These are phyloP conservation scores for Metschnikowia continentalis DNA, from an alignment of 805 yeast genomes.

Conservation along the genomic window DNA sequence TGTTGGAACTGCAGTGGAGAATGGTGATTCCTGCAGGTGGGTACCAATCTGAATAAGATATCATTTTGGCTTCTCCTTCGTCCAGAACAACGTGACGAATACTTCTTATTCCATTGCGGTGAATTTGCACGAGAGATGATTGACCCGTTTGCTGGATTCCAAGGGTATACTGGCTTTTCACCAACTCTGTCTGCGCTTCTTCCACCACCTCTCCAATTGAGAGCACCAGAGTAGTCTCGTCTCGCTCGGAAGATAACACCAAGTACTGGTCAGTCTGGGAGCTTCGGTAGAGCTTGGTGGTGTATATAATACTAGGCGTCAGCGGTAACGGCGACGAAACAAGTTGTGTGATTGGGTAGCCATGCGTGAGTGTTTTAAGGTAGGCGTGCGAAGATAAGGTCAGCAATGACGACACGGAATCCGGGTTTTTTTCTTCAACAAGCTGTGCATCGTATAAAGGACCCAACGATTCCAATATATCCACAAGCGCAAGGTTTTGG, in stretches of 20 bases:
- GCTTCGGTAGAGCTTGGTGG: slow-evolving; percentile 45
- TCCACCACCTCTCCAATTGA: slow-evolving; percentile 78
- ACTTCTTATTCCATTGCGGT: slow-evolving; percentile 65
- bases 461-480: slow-evolving; percentile 44
- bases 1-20: slow-evolving; percentile 55
- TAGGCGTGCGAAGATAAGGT: slow-evolving; percentile 41
- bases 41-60: slow-evolving; percentile 55
- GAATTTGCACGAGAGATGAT: slow-evolving; percentile 65
- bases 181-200: slow-evolving; percentile 67
- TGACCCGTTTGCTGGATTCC: slow-evolving; percentile 65
- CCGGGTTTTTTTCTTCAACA: background rate
- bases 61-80: slow-evolving; percentile 5
- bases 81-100: slow-evolving; percentile 18
- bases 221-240: slow-evolving; percentile 66
- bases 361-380: slow-evolving; percentile 49
- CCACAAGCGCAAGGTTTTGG: slow-evolving; percentile 58
- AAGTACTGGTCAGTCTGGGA: slow-evolving; percentile 59
- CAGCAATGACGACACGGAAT: slow-evolving; percentile 12
- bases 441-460: slow-evolving; percentile 43
- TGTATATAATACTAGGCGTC: slow-evolving; percentile 56
- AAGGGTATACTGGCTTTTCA: slow-evolving; percentile 55
- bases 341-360: slow-evolving; percentile 55
- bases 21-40: slow-evolving; percentile 77
- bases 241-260: slow-evolving; percentile 52
- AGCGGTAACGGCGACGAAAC: slow-evolving; percentile 77